phyloP scores from a whole-genome alignment of 2,329 filamentous ascomycete species.

The Colletotrichum phormii region DNA sequence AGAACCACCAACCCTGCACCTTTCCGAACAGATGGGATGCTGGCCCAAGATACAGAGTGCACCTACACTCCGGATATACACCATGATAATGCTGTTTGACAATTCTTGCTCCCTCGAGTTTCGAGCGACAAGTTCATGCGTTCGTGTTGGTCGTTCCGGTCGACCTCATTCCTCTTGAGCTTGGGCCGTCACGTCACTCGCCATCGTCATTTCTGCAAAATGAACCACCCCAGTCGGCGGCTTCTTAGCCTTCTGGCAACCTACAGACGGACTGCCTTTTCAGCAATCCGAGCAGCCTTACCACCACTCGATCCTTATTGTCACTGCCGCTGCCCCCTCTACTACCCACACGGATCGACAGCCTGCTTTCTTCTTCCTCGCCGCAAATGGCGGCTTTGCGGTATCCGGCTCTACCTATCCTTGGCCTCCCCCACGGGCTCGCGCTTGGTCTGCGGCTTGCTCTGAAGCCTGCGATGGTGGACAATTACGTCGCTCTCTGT shows the following conservation, averaged over 20 bases:
- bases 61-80: too few species aligned
- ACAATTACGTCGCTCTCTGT: conserved; percentile 13
- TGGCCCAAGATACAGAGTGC: too few species aligned
- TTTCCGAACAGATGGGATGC: too few species aligned
- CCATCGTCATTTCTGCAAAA: conserved; percentile 24
- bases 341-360: neutral
- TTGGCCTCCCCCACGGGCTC: conserved; percentile 21
- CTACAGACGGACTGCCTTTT: neutral
- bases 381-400: neutral
- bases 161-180: neutral
- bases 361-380: conserved; percentile 17
- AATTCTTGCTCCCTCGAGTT: neutral
- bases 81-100: too few species aligned
- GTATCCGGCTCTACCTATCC: conserved; percentile 17
- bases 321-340: neutral
- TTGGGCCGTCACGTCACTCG: conserved; percentile 20
- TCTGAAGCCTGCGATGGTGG: conserved; percentile 1
- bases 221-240: conserved; percentile 3
- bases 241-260: neutral
- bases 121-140: neutral
- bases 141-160: neutral
- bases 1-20: too few species aligned
- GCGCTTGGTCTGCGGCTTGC: neutral
- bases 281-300: neutral
- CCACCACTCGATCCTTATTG: conserved; percentile 8